phyloP scores from a whole-genome alignment of 805 yeast species.

The Starmerella vitae region DNA sequence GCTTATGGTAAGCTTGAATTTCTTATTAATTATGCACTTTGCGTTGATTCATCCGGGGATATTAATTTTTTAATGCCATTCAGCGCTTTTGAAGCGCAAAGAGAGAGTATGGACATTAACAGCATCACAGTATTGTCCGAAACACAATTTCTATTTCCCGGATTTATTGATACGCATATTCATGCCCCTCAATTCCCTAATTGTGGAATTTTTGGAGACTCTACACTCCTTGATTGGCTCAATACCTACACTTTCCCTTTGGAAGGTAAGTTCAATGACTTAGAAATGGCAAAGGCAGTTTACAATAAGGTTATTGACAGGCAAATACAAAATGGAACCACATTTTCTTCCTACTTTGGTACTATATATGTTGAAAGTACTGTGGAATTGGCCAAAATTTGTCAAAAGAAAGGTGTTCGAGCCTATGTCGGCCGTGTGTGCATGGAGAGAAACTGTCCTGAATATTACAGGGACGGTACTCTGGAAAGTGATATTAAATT shows the following conservation, averaged over 20 bases:
- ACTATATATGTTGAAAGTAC: slow-evolving; percentile 73
- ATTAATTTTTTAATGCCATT: slow-evolving; percentile 9
- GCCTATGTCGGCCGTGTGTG: slow-evolving; percentile 89
- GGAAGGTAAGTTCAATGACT: slow-evolving; percentile 52
- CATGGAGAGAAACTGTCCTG: slow-evolving; percentile 77
- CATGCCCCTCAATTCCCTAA: slow-evolving; percentile 81
- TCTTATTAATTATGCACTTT: slow-evolving; percentile 42
- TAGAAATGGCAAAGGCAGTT: slow-evolving; percentile 42
- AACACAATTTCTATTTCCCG: slow-evolving; percentile 56
- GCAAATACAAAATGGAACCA: slow-evolving; percentile 71
- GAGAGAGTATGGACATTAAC: neutral
- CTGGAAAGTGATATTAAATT: slow-evolving; percentile 42
- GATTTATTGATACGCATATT: slow-evolving; percentile 69
- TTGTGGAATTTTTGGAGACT: slow-evolving; percentile 67
- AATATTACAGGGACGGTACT: slow-evolving; percentile 42
- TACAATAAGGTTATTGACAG: slow-evolving; percentile 55
- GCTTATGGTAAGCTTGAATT: slow-evolving; percentile 34
- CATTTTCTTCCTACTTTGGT: slow-evolving; percentile 84
- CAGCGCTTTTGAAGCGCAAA: neutral
- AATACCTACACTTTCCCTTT: slow-evolving; percentile 77
- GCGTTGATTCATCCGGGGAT: slow-evolving; percentile 46
- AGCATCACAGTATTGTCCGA: neutral
- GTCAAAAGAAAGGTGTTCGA: slow-evolving; percentile 59
- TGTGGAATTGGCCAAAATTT: slow-evolving; percentile 58
- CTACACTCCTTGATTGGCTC: slow-evolving; percentile 83